phyloP scores from a whole-genome alignment of 257 asterid genomes.

The Solanum etuberosum region DNA sequence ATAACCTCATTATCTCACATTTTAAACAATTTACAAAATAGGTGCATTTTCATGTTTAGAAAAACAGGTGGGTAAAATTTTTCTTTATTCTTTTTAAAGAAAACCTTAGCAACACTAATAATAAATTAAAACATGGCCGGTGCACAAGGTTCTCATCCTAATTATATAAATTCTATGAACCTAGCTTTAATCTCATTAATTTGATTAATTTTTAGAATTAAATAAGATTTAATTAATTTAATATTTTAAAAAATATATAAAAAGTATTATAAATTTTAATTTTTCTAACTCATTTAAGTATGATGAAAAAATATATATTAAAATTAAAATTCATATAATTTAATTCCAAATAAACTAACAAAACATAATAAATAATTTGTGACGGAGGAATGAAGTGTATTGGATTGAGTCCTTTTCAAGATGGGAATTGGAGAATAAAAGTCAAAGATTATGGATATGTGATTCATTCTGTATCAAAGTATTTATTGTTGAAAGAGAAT shows the following conservation, averaged over 20 bases:
- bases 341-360: background rate
- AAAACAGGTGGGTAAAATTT: background rate
- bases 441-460: background rate
- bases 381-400: background rate
- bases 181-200: background rate
- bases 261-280: background rate
- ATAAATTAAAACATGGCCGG: background rate
- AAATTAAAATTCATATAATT: background rate
- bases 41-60: background rate
- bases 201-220: background rate
- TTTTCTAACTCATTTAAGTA: background rate
- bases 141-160: background rate
- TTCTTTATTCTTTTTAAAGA: background rate
- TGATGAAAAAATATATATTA: background rate
- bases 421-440: background rate
- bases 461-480: background rate
- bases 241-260: background rate
- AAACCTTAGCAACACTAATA: background rate
- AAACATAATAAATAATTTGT: background rate
- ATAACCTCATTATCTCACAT: background rate
- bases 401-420: background rate
- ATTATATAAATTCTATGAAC: background rate
- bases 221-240: background rate
- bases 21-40: background rate
- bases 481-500: background rate